phyloP scores from a whole-genome alignment of 164 flowering plant species.

The Magnolia sinica region DNA sequence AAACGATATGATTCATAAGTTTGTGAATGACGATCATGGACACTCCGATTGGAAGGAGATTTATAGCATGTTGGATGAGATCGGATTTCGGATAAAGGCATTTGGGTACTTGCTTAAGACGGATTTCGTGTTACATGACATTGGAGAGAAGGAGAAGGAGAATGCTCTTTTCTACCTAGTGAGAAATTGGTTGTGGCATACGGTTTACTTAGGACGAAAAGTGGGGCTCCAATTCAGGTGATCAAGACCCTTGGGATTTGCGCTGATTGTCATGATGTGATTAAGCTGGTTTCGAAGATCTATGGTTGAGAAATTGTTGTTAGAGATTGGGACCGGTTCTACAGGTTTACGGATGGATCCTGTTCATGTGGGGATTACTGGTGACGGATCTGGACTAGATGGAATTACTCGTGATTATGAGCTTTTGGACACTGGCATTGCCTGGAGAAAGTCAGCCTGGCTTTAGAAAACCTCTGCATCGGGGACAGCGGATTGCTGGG shows the following conservation, averaged over 20 bases:
- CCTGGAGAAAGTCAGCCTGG: no score
- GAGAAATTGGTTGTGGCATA: conserved; percentile 89
- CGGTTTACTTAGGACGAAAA: conserved; percentile 57
- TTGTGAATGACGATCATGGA: conserved; percentile 60
- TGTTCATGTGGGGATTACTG: conserved; percentile 91
- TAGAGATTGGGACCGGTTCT: conserved; percentile 81
- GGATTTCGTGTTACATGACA: conserved; percentile 68
- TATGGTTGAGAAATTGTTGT: conserved; percentile 74
- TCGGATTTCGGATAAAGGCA: conserved; percentile 47
- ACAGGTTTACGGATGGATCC: conserved; percentile 59
- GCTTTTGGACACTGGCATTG: not conserved
- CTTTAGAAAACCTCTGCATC: no score
- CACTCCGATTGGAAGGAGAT: conserved; percentile 54
- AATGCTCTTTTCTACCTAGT: conserved; percentile 68
- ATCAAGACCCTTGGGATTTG: conserved; percentile 87
- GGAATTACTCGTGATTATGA: not conserved
- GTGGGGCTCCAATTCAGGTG: conserved; percentile 56
- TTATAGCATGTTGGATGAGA: conserved; percentile 74
- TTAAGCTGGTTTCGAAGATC: conserved; percentile 69
- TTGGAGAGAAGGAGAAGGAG: conserved; percentile 91
- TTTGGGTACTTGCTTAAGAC: conserved; percentile 74
- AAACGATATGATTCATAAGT: conserved; percentile 42
- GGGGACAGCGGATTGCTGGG: no score
- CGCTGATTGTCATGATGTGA: conserved; percentile 78
- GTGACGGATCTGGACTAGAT: conserved; percentile 14